A percentile compares a stretch with the other conserved stretches of the same genome.
These are phyloP conservation scores for Fraxinus sp. DNA, from an alignment of 305 asterid genomes.

Conservation along the genomic window DNA sequence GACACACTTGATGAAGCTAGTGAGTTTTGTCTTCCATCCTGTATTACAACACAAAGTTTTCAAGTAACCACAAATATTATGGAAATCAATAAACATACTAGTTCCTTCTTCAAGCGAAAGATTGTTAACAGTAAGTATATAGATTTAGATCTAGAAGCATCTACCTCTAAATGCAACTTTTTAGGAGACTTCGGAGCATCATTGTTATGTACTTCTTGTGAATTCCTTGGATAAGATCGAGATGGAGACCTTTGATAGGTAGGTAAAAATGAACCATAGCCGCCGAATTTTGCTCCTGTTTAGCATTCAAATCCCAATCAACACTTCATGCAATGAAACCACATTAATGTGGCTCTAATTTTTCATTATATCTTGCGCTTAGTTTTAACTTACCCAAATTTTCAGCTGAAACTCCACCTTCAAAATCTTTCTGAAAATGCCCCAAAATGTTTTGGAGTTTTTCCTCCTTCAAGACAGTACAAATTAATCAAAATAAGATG, in stretches of 20 bases:
- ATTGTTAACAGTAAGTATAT: neutral
- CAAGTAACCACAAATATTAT: slow-evolving; percentile 27
- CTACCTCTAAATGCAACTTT: slow-evolving; percentile 63
- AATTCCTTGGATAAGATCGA: slow-evolving; percentile 57
- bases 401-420: slow-evolving; percentile 97
- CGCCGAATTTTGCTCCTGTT: slow-evolving; percentile 90
- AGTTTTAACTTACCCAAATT: slow-evolving; percentile 77
- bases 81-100: slow-evolving; percentile 12
- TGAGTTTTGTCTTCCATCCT: slow-evolving; percentile 66
- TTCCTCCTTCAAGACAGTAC: slow-evolving; percentile 64
- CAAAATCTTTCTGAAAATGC: slow-evolving; percentile 97
- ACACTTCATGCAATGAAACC: slow-evolving; percentile 24
- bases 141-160: slow-evolving; percentile 26
- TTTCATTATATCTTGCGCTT: slow-evolving; percentile 18
- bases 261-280: slow-evolving; percentile 95
- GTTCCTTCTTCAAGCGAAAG: neutral
- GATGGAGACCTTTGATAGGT: slow-evolving; percentile 81
- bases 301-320: slow-evolving; percentile 37
- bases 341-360: neutral
- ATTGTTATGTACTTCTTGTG: slow-evolving; percentile 44
- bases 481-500: slow-evolving; percentile 23
- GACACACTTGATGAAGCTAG: slow-evolving; percentile 54
- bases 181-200: slow-evolving; percentile 51
- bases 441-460: slow-evolving; percentile 86
- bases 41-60: slow-evolving; percentile 35